Evolutionary conservation across 768 basidiomycete species (phyloP).

Genomic region (Podaxis rugospora): DNA sequence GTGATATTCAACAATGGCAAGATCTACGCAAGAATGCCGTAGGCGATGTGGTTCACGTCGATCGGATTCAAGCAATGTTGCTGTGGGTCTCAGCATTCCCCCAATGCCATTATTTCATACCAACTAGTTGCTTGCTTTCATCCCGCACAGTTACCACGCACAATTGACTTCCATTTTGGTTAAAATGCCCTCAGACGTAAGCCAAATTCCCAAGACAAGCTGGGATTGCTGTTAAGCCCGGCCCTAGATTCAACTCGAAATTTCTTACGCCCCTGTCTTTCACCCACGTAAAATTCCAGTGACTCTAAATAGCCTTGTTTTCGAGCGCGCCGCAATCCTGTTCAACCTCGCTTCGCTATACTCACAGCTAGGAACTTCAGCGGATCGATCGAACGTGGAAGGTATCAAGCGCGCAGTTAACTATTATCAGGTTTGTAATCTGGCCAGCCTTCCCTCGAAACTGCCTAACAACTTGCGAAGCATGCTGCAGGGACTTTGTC

Average conservation of each 20-base stretch:
- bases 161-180: slow-evolving; percentile 80
- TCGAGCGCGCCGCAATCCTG: slow-evolving; percentile 73
- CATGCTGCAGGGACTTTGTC: slow-evolving; percentile 70
- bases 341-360: slow-evolving; percentile 89
- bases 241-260: slow-evolving; percentile 60
- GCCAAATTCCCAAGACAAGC: slow-evolving; percentile 11
- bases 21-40: slow-evolving; percentile 54
- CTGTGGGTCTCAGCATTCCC: slow-evolving; percentile 43
- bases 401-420: slow-evolving; percentile 79
- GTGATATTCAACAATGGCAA: slow-evolving; percentile 73
- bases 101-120: background rate
- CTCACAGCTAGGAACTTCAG: slow-evolving; percentile 68
- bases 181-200: slow-evolving; percentile 80
- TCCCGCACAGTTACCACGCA: slow-evolving; percentile 73
- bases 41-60: slow-evolving; percentile 48
- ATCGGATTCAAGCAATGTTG: slow-evolving; percentile 46
- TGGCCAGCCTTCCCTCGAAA: background rate
- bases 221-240: background rate
- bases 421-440: slow-evolving; percentile 68
- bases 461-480: slow-evolving; percentile 24
- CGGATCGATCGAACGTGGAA: slow-evolving; percentile 68
- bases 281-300: slow-evolving; percentile 51
- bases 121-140: background rate
- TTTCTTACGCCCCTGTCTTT: slow-evolving; percentile 75
- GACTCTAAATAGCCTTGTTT: slow-evolving; percentile 68